Percentiles rank a stretch among this genome's conserved stretches.
phyloP scores from a whole-genome alignment of 1,284 basidiomycete genomes.

The Malassezia furfur region DNA sequence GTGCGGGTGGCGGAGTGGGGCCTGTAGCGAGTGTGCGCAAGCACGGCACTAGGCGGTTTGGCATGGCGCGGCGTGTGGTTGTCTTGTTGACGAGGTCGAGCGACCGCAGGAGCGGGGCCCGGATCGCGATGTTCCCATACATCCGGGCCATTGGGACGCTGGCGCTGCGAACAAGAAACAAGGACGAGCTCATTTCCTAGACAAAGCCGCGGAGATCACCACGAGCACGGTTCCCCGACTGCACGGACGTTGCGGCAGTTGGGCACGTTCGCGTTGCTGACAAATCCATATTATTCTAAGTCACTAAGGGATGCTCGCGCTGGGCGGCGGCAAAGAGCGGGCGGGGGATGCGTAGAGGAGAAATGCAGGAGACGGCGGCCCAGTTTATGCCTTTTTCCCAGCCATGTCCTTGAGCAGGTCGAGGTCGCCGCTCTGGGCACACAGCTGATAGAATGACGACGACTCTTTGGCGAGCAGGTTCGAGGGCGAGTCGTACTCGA shows the following conservation, averaged over 20 bases:
- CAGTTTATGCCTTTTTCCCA: no score
- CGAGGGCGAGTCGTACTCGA: constrained; percentile 67
- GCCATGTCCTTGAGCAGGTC: constrained; percentile 15
- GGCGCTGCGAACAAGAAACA: no score
- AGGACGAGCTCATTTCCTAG: no score
- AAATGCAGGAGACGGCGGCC: no score
- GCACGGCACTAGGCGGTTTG: no score
- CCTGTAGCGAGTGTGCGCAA: not conserved
- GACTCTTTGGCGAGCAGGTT: constrained; percentile 52
- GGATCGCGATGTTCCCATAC: no score
- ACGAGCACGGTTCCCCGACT: not conserved
- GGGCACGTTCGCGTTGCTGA: not conserved
- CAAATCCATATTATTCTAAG: not conserved
- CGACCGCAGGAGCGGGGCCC: no score
- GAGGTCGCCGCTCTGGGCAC: constrained; percentile 38
- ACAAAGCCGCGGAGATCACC: no score
- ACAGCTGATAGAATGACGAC: constrained; percentile 36
- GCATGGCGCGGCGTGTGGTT: no score
- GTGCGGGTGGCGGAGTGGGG: not conserved
- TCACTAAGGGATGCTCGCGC: not conserved
- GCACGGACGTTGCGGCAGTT: not conserved
- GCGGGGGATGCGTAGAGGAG: not conserved
- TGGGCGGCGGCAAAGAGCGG: no score
- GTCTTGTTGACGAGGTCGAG: no score
- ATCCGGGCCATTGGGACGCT: no score